Base-by-base conservation (phyloP, 2,329 filamentous ascomycete species). In the Raffaelea deltoideospora region DNA sequence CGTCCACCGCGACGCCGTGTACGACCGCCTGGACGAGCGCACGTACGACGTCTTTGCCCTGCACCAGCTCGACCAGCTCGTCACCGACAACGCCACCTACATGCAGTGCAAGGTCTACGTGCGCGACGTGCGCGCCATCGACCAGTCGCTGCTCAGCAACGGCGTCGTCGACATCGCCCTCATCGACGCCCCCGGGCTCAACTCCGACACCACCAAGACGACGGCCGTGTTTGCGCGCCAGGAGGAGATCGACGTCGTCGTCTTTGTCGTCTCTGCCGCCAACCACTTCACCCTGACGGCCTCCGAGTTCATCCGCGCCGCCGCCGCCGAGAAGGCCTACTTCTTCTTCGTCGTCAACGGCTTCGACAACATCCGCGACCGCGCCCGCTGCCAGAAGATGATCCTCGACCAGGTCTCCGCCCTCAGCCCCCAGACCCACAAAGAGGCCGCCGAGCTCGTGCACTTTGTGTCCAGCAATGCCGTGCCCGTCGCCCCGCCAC, bases 281-380 rank as follows among this genome's bases (percentile, higher is more conserved):
- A 98, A 98, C 47, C 90, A 98, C 58, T 96, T 98, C 53, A 98
- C 90, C 0, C 76, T 93, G 37, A 94, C 90, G 1, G 87, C 90
- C n/a, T 92, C 83, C 58, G 90, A 98, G 50, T 98, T 98, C 51
- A 94, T 98, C 43, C 82, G 83, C 66, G 88, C 88, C 35, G 90
- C 90, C 2, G 90, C 90, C 1, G 76, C 88, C 29, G 90, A 98
- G 53, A 98, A 98, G 59, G 88, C 90, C 0, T 98, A 98, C 53
- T 87, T 98, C 43, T 98, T 98, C 56, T 93, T 98, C 57, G 90
- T 98, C 13, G 90, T 98, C 46, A 98, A 98, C 53, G 87, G 88
- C 15, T 98, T 86, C 50, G 90, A 98, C 57, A 80, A 81, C 42
- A 96, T 98, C 49, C 72, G 80, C 44, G 87, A 96, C 57, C 90